Conservation (phyloP, 2,329 filamentous ascomycete genomes). For the Neophaeococcomyces aloes region DNA sequence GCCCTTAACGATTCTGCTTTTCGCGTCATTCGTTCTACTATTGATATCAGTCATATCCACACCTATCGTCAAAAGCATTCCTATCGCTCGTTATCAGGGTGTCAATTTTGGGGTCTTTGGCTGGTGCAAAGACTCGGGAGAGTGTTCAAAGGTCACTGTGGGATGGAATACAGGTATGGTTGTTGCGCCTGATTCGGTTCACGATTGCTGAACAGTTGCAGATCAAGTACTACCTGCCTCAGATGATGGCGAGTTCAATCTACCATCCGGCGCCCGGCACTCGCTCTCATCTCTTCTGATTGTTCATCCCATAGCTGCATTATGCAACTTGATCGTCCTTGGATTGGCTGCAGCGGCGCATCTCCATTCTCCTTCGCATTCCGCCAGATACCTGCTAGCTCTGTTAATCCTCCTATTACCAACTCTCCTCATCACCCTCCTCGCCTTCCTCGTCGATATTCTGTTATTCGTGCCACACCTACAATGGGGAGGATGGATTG, state of each 20-base stretch:
- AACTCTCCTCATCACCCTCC: conserved; percentile 68
- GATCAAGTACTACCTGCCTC: conserved; percentile 40
- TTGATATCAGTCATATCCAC: conserved; percentile 83
- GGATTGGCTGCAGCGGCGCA: conserved; percentile 70
- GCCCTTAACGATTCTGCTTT: conserved; percentile 74
- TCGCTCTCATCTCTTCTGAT: conserved; percentile 81
- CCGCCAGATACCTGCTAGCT: conserved; percentile 72
- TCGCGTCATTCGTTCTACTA: conserved; percentile 73
- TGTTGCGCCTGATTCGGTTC: background rate
- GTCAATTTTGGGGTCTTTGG: conserved; percentile 89
- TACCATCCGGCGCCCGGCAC: conserved; percentile 54
- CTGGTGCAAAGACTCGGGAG: conserved; percentile 53
- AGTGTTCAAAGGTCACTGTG: conserved; percentile 64
- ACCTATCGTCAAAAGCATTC: conserved; percentile 75
- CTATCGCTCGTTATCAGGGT: conserved; percentile 64
- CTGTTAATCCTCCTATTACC: conserved; percentile 80
- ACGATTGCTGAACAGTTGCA: conserved; percentile 21
- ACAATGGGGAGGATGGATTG: conserved; percentile 88
- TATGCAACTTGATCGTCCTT: conserved; percentile 77
- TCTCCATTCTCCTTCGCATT: conserved; percentile 79
- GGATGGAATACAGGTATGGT: conserved; percentile 75
- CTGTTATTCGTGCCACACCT: conserved; percentile 89
- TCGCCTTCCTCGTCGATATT: conserved; percentile 88
- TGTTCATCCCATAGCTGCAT: conserved; percentile 80
- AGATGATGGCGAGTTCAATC: conserved; percentile 44